phyloP scores from a whole-genome alignment of 805 yeast species.

The Barnettozyma vustinii region DNA sequence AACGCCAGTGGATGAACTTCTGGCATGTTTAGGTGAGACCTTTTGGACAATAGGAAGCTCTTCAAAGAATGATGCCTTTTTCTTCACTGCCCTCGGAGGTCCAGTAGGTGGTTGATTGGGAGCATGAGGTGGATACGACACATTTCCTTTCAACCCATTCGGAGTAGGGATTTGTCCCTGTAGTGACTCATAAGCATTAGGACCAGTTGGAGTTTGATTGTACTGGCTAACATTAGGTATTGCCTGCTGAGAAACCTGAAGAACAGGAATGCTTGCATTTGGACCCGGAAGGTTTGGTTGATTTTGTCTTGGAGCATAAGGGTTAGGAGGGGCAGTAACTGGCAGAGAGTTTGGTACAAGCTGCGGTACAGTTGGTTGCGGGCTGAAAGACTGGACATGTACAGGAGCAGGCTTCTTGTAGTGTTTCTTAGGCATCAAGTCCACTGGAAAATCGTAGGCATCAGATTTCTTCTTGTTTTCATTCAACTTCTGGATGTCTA shows the following conservation, averaged over 20 bases:
- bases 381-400: conserved; percentile 4
- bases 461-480: conserved; percentile 59
- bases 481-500: conserved; percentile 31
- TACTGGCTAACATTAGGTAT: not conserved
- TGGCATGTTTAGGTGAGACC: conserved; percentile 15
- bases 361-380: not conserved
- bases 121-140: not conserved
- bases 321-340: not conserved
- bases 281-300: not conserved
- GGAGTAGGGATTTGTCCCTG: not conserved
- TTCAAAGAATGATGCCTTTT: conserved; percentile 44
- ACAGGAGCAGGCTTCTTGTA: conserved; percentile 4
- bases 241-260: not conserved
- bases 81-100: conserved; percentile 26
- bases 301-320: not conserved
- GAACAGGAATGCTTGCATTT: not conserved
- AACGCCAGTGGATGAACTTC: conserved; percentile 7
- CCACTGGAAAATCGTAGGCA: conserved; percentile 71
- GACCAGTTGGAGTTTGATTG: not conserved
- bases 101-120: conserved; percentile 1
- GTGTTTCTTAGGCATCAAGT: conserved; percentile 37
- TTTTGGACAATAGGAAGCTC: conserved; percentile 43
- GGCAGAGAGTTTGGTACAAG: not conserved
- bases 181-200: not conserved
- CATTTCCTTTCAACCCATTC: not conserved